Base-by-base conservation (phyloP, 345 rosid genomes). In the Pseudoturritis turrita region DNA sequence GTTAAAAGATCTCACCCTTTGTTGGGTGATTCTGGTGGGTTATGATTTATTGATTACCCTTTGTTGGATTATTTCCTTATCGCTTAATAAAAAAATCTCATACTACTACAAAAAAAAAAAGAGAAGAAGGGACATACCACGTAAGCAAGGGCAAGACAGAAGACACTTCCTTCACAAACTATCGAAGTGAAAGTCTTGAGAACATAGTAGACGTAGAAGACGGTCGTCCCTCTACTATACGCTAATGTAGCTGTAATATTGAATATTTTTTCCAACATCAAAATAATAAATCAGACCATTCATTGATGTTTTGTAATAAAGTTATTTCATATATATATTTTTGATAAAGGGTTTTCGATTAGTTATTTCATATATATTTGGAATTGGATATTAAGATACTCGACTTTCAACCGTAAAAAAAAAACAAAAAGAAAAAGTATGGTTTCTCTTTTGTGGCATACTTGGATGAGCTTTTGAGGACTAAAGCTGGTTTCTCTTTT, bases 91-190 rank as follows among this genome's bases (percentile, higher is more conserved):
- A n/a, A n/a, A n/a, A n/a, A n/a, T n/a, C n/a, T n/a, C n/a, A n/a
- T n/a, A n/a, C n/a, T n/a, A n/a, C n/a, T n/a, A n/a, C n/a, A n/a
- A n/a, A n/a, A n/a, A n/a, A n/a, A n/a, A n/a, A n/a, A 4, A 10
- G 44, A 12, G 5, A 47, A 19, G 28, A 35, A 58, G 23, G 23
- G 23, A 1, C 52, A 31, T 88, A 93, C 98, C 90, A 88, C 91
- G 10, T 88, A 93, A 72, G 97, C 97, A 14, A 90, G 92, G 56
- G 97, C 78, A 10, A 93, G 94, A 75, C 94, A 93, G 6, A 83
- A 83, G 52, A 88, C 86, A 60, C 88, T 88, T 79, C 98, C 98
- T 65, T 90, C 97, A 52, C 94, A 86, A 41, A 88, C 62, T 62
- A 90, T 86, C 62, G 94, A 68, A 4, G 89, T 85, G 50, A 93